These are phyloP conservation scores for Clonostachys byssicola DNA, from an alignment of 2,329 filamentous ascomycete species.

Conservation along the genomic window DNA sequence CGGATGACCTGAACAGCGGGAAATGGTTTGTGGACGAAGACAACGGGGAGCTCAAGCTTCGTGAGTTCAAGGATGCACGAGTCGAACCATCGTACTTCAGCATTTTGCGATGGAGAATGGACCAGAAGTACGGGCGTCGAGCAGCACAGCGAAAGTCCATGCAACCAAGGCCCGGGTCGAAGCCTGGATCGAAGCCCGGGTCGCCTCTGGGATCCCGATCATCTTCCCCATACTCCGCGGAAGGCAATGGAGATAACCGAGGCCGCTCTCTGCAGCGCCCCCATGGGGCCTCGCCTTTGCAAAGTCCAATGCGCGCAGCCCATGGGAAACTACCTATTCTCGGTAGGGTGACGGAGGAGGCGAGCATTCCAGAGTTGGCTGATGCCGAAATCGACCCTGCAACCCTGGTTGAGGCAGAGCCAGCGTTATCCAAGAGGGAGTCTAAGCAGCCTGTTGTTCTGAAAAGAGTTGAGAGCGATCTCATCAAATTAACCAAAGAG, in stretches of 20 bases:
- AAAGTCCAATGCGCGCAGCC: conserved; percentile 61
- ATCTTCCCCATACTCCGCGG: conserved; percentile 58
- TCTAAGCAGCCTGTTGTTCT: conserved; percentile 19
- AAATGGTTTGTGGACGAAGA: conserved; percentile 95
- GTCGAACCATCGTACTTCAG: conserved; percentile 93
- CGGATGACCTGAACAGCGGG: conserved; percentile 85
- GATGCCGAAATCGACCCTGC: conserved; percentile 32
- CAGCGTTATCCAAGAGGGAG: conserved; percentile 40
- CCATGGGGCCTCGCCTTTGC: conserved; percentile 57
- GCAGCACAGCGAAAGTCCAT: conserved; percentile 49
- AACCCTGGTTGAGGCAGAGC: conserved; percentile 52
- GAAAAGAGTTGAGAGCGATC: conserved; percentile 23
- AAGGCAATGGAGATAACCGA: conserved; percentile 54
- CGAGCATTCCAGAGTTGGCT: conserved; percentile 31
- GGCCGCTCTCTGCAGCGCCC: conserved; percentile 71
- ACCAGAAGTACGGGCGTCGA: conserved; percentile 85
- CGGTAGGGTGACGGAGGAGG: conserved; percentile 71
- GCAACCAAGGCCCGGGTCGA: conserved; percentile 19
- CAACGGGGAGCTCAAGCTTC: conserved; percentile 82
- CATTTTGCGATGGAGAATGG: conserved; percentile 89
- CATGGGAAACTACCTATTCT: conserved; percentile 68
- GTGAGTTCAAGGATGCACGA: conserved; percentile 83
- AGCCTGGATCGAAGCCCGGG: conserved; percentile 19
- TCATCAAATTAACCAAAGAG: conserved; percentile 32
- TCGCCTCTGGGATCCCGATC: conserved; percentile 45